Evolutionary conservation across 2,329 filamentous ascomycete genomes (phyloP).

Genomic region (Penicillium hordei): DNA sequence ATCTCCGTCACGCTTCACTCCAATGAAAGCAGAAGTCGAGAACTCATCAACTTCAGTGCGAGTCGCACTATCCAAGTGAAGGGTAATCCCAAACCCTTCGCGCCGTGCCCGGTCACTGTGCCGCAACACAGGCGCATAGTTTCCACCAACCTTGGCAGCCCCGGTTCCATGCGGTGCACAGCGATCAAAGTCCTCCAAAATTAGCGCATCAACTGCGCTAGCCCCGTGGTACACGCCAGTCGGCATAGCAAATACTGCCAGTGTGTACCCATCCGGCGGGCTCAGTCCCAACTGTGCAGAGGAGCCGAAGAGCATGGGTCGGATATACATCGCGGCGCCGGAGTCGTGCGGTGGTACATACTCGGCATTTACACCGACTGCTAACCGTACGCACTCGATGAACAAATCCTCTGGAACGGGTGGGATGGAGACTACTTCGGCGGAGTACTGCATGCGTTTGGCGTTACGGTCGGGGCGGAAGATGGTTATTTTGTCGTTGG

Average conservation of each 20-base stretch:
- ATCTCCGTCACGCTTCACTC: slow-evolving; percentile 62
- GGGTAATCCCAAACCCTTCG: slow-evolving; percentile 87
- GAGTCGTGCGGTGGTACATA: slow-evolving; percentile 88
- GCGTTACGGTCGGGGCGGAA: slow-evolving; percentile 90
- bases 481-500: slow-evolving; percentile 68
- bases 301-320: slow-evolving; percentile 83
- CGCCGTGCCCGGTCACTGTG: slow-evolving; percentile 79
- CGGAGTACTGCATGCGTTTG: slow-evolving; percentile 77
- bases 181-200: slow-evolving; percentile 91
- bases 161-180: slow-evolving; percentile 89
- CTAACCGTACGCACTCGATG: slow-evolving; percentile 71
- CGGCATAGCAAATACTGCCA: slow-evolving; percentile 85
- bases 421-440: slow-evolving; percentile 79
- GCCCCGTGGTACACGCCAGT: slow-evolving; percentile 93
- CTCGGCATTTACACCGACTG: slow-evolving; percentile 83
- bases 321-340: slow-evolving; percentile 88
- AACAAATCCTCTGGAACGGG: slow-evolving; percentile 75
- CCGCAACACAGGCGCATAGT: slow-evolving; percentile 88
- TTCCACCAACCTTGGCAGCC: slow-evolving; percentile 90
- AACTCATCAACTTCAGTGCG: slow-evolving; percentile 92
- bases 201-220: slow-evolving; percentile 80
- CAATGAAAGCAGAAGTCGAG: slow-evolving; percentile 90
- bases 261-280: slow-evolving; percentile 88
- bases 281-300: slow-evolving; percentile 82
- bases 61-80: slow-evolving; percentile 84